These are phyloP conservation scores for Ustilago loliicola DNA, from an alignment of 1,284 basidiomycete genomes.

Conservation along the genomic window DNA sequence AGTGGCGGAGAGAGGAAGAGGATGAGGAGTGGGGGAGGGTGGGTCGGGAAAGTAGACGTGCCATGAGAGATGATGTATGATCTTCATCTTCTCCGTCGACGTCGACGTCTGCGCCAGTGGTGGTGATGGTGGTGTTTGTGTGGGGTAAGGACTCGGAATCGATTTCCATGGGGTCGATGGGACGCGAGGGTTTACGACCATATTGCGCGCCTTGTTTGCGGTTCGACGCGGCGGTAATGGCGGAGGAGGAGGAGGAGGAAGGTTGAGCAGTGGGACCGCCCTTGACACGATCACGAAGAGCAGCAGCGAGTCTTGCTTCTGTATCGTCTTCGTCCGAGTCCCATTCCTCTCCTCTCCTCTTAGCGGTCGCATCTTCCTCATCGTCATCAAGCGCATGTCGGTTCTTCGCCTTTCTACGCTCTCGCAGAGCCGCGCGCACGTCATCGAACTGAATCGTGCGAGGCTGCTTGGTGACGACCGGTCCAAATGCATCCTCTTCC, in stretches of 20 bases:
- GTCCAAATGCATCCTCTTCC: conserved; percentile 39
- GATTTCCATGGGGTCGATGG: not conserved
- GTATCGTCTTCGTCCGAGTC: conserved; percentile 32
- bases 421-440: conserved; percentile 18
- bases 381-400: conserved; percentile 26
- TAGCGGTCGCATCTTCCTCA: conserved; percentile 25
- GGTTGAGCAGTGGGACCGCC: not conserved
- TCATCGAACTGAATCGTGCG: conserved; percentile 27
- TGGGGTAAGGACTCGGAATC: not conserved
- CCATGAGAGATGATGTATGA: conserved; percentile 17
- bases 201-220: conserved; percentile 17
- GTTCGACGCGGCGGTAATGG: not conserved
- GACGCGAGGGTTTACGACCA: conserved; percentile 16
- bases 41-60: conserved; percentile 12
- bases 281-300: conserved; percentile 25
- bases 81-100: not conserved
- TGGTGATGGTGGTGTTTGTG: not conserved
- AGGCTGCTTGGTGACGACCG: conserved; percentile 28
- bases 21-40: not conserved
- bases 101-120: not conserved
- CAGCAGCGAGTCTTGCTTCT: conserved; percentile 20
- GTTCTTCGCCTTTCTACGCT: conserved; percentile 25
- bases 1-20: not conserved
- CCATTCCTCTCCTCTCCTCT: conserved; percentile 13
- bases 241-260: not conserved